Evolutionary conservation across 495 filamentous ascomycete genomes (phyloP), one percentile per base, ranked within the genome.

Genomic region (Penicillium chermesinum): DNA sequence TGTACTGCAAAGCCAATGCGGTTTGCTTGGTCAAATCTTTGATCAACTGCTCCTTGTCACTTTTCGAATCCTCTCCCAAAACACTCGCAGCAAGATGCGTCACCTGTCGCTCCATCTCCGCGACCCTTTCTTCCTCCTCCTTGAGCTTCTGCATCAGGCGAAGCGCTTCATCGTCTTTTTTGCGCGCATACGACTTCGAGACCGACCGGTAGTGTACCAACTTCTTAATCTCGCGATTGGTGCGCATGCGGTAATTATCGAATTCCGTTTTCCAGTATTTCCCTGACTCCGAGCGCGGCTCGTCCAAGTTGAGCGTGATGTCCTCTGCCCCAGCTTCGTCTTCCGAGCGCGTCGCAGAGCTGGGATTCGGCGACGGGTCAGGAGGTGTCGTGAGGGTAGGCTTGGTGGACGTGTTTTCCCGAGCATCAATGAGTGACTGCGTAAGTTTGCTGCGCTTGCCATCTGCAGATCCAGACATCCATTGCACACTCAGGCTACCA

Each of bases 211-310:
- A 88, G 55, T 84, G 85, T 37, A 88, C 76, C 46, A 93, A 77
- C 49, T 79, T 86, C 60, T 84, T 83, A 64, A 91, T 86, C 60
- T 91, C 87, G 9, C 74, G 69, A 58, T 84, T 79, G n/a, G 89
- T 91, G 37, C 86, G 84, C 25, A 77, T 74, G 39, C 91, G 83
- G 59, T 96, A 91, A 47, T 76, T 80, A 48, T 94, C 85, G 57
- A 87, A 95, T 62, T 95, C 83, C 8, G 81, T 77, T 63, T 97
- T 97, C 93, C 93, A 98, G 65, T 91, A 96, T 61, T 84, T 84
- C 2, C 90, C 91, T 2, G 89, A 95, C 53, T 84, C 79, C 2
- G 89, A 94, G 34, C 82, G 80, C 3, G 93, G 90, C 37, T 87
- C 81, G 41, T 84, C 80, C 42, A 95, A 69, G 62, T 96, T 91